Base-by-base conservation (phyloP, 1,139 yeast genomes). In the Diutina scorzettiae region DNA sequence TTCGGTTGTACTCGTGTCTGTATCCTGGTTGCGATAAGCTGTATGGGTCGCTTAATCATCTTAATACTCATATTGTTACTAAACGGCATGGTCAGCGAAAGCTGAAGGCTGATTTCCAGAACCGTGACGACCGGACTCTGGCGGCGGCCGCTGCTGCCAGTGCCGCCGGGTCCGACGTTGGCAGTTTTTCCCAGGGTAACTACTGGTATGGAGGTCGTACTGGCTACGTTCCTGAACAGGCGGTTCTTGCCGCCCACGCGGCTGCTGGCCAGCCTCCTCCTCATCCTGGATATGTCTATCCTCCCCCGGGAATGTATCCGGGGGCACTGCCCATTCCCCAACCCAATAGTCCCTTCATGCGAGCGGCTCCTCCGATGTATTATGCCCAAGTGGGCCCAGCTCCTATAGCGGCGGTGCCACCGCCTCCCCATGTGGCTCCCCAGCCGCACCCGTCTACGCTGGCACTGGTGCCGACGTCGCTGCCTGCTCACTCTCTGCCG, bases 41-140 rank as follows among this genome's bases (percentile, higher is more conserved):
- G 42, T 82, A 82, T 55, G 93, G 93, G 2, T 78, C 86, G 19
- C 62, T 82, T 42, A 82, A 82, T 57, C 93, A 82, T 57, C 62
- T 82, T 42, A 82, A 82, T 56, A 82, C 89, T 12, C 93, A 82
- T 55, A 79, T 82, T 18, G 71, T 74, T 4, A 72, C 82, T 54
- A 84, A 82, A 50, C 73, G 71, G 41, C 93, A 82, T 54, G 93
- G 93, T 6, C 70, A 69, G 43, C 72, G 83, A 49, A 72, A 85
- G 46, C 64, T 72, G 28, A 84, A 85, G 36, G 77, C 78, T 27
- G 91, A 82, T 54, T 82, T 81, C 56, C 45, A 65, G 74, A 27
- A 42, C 21, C 23, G 23, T 16, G 37, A 32, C 17, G 37, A 32
- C 17, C 37, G 37, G 21, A 8, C 25, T 16, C 16, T 12, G 27